Percentiles rank a stretch among this genome's conserved stretches.
phyloP scores from a whole-genome alignment of 2,329 filamentous ascomycete genomes.

The Dryadomyces quercivorus region DNA sequence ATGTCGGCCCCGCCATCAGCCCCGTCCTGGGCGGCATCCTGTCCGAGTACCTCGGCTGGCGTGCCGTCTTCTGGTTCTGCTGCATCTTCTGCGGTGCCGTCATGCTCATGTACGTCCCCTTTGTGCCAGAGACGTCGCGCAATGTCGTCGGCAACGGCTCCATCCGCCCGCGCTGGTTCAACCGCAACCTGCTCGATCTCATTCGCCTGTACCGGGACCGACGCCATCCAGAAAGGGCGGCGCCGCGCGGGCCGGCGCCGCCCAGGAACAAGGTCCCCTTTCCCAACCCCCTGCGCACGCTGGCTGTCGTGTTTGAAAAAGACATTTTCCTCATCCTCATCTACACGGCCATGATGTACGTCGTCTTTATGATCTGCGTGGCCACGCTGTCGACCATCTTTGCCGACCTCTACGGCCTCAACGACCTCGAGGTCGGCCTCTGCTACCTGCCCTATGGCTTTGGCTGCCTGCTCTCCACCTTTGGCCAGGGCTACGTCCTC shows the following conservation, averaged over 20 bases:
- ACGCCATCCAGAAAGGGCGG: neutral
- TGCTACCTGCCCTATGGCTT: conserved; percentile 43
- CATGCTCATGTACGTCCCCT: conserved; percentile 40
- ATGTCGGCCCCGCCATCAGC: conserved; percentile 41
- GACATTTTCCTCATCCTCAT: conserved; percentile 41
- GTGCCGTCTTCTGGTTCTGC: conserved; percentile 59
- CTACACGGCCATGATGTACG: conserved; percentile 41
- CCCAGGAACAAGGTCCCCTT: conserved; percentile 15
- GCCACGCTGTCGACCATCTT: conserved; percentile 41
- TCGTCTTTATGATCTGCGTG: conserved; percentile 41
- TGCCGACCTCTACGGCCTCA: conserved; percentile 36
- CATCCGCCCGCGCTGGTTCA: conserved; percentile 43
- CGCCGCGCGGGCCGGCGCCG: conserved; percentile 17
- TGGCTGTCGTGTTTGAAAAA: conserved; percentile 42
- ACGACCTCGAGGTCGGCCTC: conserved; percentile 37
- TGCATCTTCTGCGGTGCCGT: conserved; percentile 39
- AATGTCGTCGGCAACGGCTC: conserved; percentile 53
- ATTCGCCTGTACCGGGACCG: conserved; percentile 23
- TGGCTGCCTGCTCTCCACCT: conserved; percentile 34
- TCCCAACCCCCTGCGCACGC: conserved; percentile 44
- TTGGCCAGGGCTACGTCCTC: conserved; percentile 43
- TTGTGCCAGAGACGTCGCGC: conserved; percentile 47
- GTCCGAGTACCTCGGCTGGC: conserved; percentile 52
- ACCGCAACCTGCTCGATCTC: conserved; percentile 42
- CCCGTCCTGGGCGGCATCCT: conserved; percentile 55